Evolutionary conservation across 768 basidiomycete species (phyloP).

Genomic region (Rossbeevera mucosa): DNA sequence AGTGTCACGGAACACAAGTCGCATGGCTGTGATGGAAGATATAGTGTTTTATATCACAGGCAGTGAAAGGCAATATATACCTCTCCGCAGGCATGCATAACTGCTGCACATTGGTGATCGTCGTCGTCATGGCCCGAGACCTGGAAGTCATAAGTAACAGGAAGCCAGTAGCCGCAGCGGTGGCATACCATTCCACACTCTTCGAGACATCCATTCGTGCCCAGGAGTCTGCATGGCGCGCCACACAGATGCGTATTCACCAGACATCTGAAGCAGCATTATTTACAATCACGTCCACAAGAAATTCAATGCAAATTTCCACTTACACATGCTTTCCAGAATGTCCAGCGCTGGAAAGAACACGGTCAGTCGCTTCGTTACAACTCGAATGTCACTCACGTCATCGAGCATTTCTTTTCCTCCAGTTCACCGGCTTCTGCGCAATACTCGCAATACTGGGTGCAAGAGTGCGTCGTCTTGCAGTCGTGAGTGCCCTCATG

Average conservation of each 20-base stretch:
- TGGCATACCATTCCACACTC: slow-evolving; percentile 47
- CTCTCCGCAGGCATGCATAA: slow-evolving; percentile 51
- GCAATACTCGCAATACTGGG: slow-evolving; percentile 39
- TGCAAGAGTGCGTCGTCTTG: slow-evolving; percentile 45
- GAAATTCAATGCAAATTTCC: slow-evolving; percentile 3
- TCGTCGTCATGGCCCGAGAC: slow-evolving; percentile 43
- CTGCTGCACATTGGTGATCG: slow-evolving; percentile 50
- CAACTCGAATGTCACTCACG: slow-evolving; percentile 33
- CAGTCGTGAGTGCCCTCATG: slow-evolving; percentile 51
- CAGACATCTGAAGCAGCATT: slow-evolving; percentile 39
- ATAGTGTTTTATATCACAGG: not conserved
- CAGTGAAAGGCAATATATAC: slow-evolving; percentile 25
- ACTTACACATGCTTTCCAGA: slow-evolving; percentile 50
- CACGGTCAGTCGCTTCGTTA: not conserved
- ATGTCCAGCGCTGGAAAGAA: slow-evolving; percentile 47
- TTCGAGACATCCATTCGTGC: slow-evolving; percentile 47
- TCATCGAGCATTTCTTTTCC: slow-evolving; percentile 38
- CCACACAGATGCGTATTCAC: slow-evolving; percentile 54
- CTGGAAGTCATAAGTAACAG: slow-evolving; percentile 26
- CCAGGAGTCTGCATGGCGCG: slow-evolving; percentile 41
- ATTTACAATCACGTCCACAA: not conserved
- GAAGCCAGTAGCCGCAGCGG: not conserved
- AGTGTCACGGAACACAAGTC: slow-evolving; percentile 29
- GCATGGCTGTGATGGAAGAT: slow-evolving; percentile 36
- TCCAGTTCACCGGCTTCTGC: slow-evolving; percentile 31